Conservation (phyloP, 164 flowering plant species). For the Annona squamosa region DNA sequence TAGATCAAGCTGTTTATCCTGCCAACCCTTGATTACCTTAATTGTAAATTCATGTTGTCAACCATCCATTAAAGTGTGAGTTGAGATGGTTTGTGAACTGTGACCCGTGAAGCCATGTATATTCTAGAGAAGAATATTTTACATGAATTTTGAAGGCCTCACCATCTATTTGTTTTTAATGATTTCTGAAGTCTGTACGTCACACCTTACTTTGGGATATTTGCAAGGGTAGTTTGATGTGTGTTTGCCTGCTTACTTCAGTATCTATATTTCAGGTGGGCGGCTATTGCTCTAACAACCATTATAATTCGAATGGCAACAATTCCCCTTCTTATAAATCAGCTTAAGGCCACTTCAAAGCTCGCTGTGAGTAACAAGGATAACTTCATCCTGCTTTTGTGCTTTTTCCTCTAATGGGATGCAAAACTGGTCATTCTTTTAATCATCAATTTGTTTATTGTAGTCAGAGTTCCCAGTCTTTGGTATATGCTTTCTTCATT, state of each 20-base stretch:
- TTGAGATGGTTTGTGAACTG: too few relatives aligned
- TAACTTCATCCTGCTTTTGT: background rate
- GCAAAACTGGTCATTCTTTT: background rate
- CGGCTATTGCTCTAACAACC: slow-evolving; percentile 65
- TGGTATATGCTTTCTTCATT: background rate
- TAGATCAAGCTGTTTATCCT: too few relatives aligned
- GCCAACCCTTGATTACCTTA: too few relatives aligned
- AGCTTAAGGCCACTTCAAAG: slow-evolving; percentile 64
- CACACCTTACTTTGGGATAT: background rate
- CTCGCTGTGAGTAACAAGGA: slow-evolving; percentile 40
- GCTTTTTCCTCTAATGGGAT: background rate
- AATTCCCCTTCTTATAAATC: slow-evolving; percentile 66
- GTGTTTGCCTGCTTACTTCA: background rate
- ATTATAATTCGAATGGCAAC: slow-evolving; percentile 62
- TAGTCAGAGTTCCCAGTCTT: background rate
- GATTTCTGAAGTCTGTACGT: background rate
- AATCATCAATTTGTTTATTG: background rate
- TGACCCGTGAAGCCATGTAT: too few relatives aligned
- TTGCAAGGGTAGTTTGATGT: background rate
- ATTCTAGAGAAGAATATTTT: too few relatives aligned
- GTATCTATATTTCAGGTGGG: slow-evolving; percentile 60
- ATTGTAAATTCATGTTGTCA: too few relatives aligned
- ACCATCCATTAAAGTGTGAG: too few relatives aligned
- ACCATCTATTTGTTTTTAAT: too few relatives aligned
- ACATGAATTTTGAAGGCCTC: too few relatives aligned